phyloP scores from a whole-genome alignment of 495 filamentous ascomycete genomes.

The Oidiodendron maius region DNA sequence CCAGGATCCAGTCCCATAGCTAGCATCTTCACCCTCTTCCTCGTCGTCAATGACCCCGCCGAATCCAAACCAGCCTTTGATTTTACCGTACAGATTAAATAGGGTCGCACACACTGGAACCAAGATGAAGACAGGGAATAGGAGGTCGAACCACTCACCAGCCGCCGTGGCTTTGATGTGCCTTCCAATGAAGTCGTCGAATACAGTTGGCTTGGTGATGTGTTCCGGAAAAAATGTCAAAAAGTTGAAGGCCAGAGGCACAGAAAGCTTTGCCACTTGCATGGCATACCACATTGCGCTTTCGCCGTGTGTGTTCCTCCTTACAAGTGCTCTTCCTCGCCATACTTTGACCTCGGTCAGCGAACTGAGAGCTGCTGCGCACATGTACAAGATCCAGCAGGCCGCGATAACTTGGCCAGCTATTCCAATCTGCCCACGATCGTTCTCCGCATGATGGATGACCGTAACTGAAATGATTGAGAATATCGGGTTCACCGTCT shows the following conservation, averaged over 20 bases:
- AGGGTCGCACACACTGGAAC: conserved; percentile 75
- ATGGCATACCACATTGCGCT: conserved; percentile 92
- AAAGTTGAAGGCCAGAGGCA: conserved; percentile 93
- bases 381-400: conserved; percentile 93
- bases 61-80: conserved; percentile 74
- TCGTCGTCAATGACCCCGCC: conserved; percentile 73
- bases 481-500: conserved; percentile 63
- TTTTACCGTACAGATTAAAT: conserved; percentile 79
- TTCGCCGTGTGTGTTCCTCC: conserved; percentile 83
- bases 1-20: conserved; percentile 79
- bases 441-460: conserved; percentile 63
- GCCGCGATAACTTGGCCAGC: conserved; percentile 78
- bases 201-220: conserved; percentile 66
- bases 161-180: conserved; percentile 81
- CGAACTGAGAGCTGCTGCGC: conserved; percentile 72
- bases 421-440: conserved; percentile 68
- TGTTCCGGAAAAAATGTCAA: conserved; percentile 71
- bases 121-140: conserved; percentile 83
- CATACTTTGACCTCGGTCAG: conserved; percentile 89
- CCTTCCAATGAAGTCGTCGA: conserved; percentile 79
- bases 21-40: conserved; percentile 53
- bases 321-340: conserved; percentile 87
- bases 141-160: conserved; percentile 76
- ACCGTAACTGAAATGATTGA: conserved; percentile 83
- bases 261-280: conserved; percentile 82